These are phyloP conservation scores for Trichothecium roseum DNA, from an alignment of 2,329 filamentous ascomycete species.

Conservation along the genomic window DNA sequence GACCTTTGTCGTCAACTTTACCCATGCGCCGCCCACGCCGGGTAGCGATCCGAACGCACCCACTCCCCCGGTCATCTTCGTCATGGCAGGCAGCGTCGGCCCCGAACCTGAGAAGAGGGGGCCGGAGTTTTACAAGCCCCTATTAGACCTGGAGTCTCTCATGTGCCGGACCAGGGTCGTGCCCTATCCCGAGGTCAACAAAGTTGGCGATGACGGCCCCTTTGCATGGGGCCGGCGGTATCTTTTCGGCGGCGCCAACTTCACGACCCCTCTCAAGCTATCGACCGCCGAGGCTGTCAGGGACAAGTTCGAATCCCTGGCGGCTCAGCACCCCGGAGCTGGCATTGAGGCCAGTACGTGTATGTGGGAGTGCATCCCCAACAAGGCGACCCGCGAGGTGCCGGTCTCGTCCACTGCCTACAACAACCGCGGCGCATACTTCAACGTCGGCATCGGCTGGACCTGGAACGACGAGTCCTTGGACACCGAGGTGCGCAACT, in stretches of 20 bases:
- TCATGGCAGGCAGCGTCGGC: constrained; percentile 17
- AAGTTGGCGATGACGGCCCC: constrained; percentile 20
- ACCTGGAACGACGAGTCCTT: constrained; percentile 27
- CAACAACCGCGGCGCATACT: constrained; percentile 31
- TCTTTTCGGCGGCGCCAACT: constrained; percentile 28
- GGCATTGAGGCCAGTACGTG: constrained; percentile 19
- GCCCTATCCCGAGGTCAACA: constrained; percentile 28
- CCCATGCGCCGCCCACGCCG: constrained; percentile 15
- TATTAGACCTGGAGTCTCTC: constrained; percentile 23
- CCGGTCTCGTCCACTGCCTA: constrained; percentile 27
- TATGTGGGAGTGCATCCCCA: constrained; percentile 31
- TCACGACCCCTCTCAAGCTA: constrained; percentile 26
- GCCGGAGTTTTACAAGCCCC: constrained; percentile 18
- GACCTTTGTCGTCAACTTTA: constrained; percentile 7
- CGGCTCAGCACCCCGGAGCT: constrained; percentile 7
- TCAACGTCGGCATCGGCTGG: constrained; percentile 28
- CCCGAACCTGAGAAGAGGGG: constrained; percentile 25
- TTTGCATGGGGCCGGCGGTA: constrained; percentile 21
- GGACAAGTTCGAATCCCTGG: constrained; percentile 16
- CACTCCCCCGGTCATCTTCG: constrained; percentile 15
- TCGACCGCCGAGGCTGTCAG: constrained; percentile 19
- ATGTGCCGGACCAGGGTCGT: constrained; percentile 23
- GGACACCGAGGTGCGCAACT: constrained; percentile 24
- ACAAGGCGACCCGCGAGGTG: constrained; percentile 25
- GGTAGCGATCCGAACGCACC: constrained; percentile 4